Evolutionary conservation across 2,329 filamentous ascomycete genomes (phyloP).

Genomic region (Rhytidhysteron rufulum): DNA sequence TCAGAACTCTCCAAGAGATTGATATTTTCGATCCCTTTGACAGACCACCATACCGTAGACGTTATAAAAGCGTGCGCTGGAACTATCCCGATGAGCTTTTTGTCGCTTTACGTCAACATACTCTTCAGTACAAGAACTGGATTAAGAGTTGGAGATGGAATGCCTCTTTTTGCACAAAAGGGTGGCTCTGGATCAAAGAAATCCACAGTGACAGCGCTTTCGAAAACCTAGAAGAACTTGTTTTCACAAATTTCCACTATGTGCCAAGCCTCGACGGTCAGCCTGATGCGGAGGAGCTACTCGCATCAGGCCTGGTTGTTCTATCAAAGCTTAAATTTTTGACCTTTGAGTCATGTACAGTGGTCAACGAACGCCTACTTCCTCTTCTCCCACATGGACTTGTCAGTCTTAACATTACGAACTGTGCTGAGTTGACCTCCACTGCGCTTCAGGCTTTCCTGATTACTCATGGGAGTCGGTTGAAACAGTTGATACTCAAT

Average conservation of each 20-base stretch:
- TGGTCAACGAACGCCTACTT: conserved; percentile 67
- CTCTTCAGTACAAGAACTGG: conserved; percentile 46
- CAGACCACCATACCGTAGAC: conserved; percentile 59
- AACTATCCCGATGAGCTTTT: conserved; percentile 66
- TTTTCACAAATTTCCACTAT: conserved; percentile 31
- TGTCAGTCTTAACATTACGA: conserved; percentile 66
- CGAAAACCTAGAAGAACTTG: conserved; percentile 32
- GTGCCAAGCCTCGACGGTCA: conserved; percentile 30
- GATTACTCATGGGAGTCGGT: conserved; percentile 59
- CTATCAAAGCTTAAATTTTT: conserved; percentile 65
- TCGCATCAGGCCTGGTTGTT: conserved; percentile 49
- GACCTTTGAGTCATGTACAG: conserved; percentile 69
- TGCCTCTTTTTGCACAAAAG: conserved; percentile 40
- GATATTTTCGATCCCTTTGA: conserved; percentile 70
- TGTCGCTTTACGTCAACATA: conserved; percentile 53
- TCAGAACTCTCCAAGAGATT: conserved; percentile 65
- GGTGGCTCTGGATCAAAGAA: conserved; percentile 34
- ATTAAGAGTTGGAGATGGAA: conserved; percentile 58
- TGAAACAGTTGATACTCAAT: conserved; percentile 66
- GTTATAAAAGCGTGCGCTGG: conserved; percentile 59
- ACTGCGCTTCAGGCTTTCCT: conserved; percentile 64
- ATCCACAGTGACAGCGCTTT: conserved; percentile 45
- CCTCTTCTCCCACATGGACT: conserved; percentile 64
- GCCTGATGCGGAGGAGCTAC: conserved; percentile 39
- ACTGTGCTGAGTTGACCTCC: conserved; percentile 72